Evolutionary conservation across 164 flowering plant genomes (phyloP).

Genomic region (Vitis rupestris): DNA sequence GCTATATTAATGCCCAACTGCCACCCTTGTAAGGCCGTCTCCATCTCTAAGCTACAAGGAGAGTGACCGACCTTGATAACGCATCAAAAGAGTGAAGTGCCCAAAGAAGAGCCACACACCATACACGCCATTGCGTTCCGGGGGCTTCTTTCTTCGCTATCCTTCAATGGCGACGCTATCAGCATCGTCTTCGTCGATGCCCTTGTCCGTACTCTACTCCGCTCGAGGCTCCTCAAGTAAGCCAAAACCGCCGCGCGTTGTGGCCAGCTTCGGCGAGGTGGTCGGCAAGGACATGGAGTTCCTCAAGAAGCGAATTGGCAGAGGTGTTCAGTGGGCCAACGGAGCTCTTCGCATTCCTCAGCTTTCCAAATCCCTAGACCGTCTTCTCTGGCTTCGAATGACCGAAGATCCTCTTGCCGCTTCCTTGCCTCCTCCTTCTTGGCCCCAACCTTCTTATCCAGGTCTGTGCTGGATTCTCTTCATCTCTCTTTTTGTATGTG

Average conservation of each 20-base stretch:
- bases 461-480: constrained; percentile 31
- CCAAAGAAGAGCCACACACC: too few species aligned
- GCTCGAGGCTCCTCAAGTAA: background rate
- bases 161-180: constrained; percentile 2
- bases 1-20: too few species aligned
- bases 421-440: constrained; percentile 25
- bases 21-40: too few species aligned
- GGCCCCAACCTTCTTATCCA: constrained; percentile 78
- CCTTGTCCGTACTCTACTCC: background rate
- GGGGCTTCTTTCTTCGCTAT: too few species aligned
- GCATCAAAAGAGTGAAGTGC: too few species aligned
- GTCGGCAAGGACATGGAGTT: constrained; percentile 69
- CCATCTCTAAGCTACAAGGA: too few species aligned
- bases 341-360: constrained; percentile 50
- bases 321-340: constrained; percentile 59
- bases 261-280: constrained; percentile 39
- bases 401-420: constrained; percentile 55
- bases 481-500: too few species aligned
- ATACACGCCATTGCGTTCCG: too few species aligned
- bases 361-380: constrained; percentile 52
- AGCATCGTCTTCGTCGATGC: background rate
- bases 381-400: constrained; percentile 67
- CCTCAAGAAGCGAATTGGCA: constrained; percentile 38
- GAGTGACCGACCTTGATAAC: too few species aligned
- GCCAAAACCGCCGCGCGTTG: constrained; percentile 10